These are phyloP conservation scores for Globisporangium sylvaticum DNA, from an alignment of 352 stramenopile species.

Conservation along the genomic window DNA sequence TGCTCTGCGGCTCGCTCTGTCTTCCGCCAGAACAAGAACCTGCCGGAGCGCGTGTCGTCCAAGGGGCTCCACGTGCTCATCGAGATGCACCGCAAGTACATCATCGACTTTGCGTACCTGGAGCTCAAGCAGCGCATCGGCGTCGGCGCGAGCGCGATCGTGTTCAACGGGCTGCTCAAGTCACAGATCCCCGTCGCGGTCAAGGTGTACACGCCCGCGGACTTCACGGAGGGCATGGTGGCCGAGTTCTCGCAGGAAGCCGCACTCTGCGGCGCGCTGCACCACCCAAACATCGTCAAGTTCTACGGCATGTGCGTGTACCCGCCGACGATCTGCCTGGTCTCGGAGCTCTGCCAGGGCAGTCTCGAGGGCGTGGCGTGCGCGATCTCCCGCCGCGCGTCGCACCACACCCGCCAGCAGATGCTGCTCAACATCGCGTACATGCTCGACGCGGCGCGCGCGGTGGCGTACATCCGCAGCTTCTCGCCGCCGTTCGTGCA, in stretches of 20 bases:
- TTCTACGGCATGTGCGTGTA: constrained; percentile 69
- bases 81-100: constrained; percentile 70
- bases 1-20: constrained; percentile 46
- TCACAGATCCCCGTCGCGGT: constrained; percentile 48
- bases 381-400: constrained; percentile 28
- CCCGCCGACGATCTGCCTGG: constrained; percentile 61
- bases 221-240: constrained; percentile 58
- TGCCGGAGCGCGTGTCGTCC: constrained; percentile 49
- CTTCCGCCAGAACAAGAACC: constrained; percentile 44
- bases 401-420: constrained; percentile 46
- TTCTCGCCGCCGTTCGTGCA: constrained; percentile 71
- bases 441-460: constrained; percentile 62
- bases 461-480: constrained; percentile 71
- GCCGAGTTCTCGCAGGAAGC: constrained; percentile 58
- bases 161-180: constrained; percentile 52
- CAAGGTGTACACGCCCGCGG: constrained; percentile 64
- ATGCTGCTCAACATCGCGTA: constrained; percentile 53
- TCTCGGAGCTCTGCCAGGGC: constrained; percentile 61
- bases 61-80: constrained; percentile 64
- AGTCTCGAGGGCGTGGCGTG: constrained; percentile 53
- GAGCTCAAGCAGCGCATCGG: constrained; percentile 51
- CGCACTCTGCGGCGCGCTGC: constrained; percentile 45
- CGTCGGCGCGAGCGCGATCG: constrained; percentile 37
- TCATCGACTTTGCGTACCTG: constrained; percentile 68
- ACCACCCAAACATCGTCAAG: constrained; percentile 59